phyloP scores from a whole-genome alignment of 306 rosid species.

The Vicia villosa region DNA sequence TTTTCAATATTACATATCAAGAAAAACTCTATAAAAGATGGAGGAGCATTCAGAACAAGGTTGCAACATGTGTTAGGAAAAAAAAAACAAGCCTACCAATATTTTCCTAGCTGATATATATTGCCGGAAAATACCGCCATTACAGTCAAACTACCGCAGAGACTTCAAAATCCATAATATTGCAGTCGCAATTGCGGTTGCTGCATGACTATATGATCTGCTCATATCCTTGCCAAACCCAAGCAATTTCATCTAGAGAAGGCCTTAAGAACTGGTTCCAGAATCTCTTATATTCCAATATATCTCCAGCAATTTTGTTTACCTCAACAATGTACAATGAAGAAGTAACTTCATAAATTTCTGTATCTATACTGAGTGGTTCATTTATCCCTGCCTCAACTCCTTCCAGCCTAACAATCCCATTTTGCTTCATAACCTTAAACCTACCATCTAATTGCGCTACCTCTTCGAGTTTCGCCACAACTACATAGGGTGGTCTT shows the following conservation, averaged over 20 bases:
- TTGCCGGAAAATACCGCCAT: neutral
- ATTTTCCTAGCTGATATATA: neutral
- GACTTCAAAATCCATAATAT: neutral
- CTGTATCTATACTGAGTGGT: conserved; percentile 67
- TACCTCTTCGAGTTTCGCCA: conserved; percentile 65
- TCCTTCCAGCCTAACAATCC: conserved; percentile 59
- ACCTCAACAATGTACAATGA: conserved; percentile 64
- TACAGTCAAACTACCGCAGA: neutral
- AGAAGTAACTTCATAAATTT: conserved; percentile 68
- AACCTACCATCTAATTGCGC: conserved; percentile 53
- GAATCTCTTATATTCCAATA: conserved; percentile 56
- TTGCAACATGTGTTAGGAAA: neutral
- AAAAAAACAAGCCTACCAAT: neutral
- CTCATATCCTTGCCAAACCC: conserved; percentile 64
- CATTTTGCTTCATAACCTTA: conserved; percentile 50
- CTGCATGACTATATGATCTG: neutral
- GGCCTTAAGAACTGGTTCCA: conserved; percentile 55
- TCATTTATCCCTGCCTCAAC: conserved; percentile 49
- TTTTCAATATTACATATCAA: neutral
- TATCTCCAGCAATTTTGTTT: conserved; percentile 67
- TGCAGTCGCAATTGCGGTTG: neutral
- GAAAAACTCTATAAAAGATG: neutral
- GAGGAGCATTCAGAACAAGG: neutral
- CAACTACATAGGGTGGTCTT: conserved; percentile 45
- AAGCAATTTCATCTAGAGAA: conserved; percentile 58